Base-by-base conservation (phyloP, 345 rosid species). In the Laguncularia racemosa region DNA sequence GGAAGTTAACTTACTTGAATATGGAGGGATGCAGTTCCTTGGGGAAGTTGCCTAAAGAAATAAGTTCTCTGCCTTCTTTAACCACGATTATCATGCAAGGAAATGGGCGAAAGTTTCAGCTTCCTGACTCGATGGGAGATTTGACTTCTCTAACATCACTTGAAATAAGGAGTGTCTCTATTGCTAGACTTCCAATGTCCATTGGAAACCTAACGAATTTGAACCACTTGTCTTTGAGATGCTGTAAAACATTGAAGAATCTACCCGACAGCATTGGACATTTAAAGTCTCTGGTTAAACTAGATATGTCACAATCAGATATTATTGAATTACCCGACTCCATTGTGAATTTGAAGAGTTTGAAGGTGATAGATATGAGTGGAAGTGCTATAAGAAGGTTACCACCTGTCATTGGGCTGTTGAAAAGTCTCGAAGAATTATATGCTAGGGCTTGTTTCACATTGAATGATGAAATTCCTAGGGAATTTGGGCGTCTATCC, bases 241-340 rank as follows among this genome's bases (percentile, higher is more conserved):
- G 5, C 1, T 57, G 51, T 12, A 0, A 20, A 6, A 7, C 11
- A 17, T 14, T 60, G 33, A 19, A 44, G 20, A 43, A 44, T 0
- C 40, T 60, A 20, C 64, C 57, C 2, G 64, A 44, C 64, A 38
- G 56, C 6, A 28, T 60, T n/a, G 64, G 64, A 13, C 19, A 51
- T 40, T 48, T 60, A 6, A 20, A 18, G 28, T 60, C 57, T 17
- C 20, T 60, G 20, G 7, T 14, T 0, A 38, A 60, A 38, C 26
- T 51, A 48, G 46, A 60, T 52, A 1, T 60, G 14, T 60, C 57
- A 14, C n/a, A 6, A 20, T 16, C 64, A 3, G 23, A 51, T 10
- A 10, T 60, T 20, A 2, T 2, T 20, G 56, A 60, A 47, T 16
- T 60, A 3, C 63, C 56, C 11, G 7, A 23, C 26, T 50, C 56